phyloP scores from a whole-genome alignment of 1,284 basidiomycete species.

The Coniophora puteana region DNA sequence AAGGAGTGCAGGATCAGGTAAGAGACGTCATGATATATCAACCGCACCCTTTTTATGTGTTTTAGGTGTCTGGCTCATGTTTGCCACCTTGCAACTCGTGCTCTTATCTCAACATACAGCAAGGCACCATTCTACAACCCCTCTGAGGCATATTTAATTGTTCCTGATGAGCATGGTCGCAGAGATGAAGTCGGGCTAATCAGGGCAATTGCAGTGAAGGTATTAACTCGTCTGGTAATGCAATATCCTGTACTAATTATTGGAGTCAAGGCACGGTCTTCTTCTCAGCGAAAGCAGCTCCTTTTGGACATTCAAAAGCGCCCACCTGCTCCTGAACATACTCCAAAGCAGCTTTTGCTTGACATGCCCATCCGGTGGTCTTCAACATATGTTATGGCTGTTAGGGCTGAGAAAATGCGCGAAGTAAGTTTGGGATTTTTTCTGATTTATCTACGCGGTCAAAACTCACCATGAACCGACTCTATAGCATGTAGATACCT shows the following conservation, averaged over 20 bases:
- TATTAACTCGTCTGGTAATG: too few relatives aligned
- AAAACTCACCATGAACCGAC: neutral
- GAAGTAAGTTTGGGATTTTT: constrained; percentile 4
- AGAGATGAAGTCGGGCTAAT: constrained; percentile 18
- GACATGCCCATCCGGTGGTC: constrained; percentile 24
- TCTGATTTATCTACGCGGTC: too few relatives aligned
- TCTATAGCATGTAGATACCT: constrained; percentile 5
- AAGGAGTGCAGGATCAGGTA: constrained; percentile 3
- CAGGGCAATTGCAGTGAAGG: constrained; percentile 15
- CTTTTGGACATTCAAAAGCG: constrained; percentile 16
- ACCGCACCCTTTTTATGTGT: too few relatives aligned
- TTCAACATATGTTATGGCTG: constrained; percentile 18
- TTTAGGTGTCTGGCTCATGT: constrained; percentile 8
- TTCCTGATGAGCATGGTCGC: neutral
- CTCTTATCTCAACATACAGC: constrained; percentile 8
- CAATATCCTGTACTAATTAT: too few relatives aligned
- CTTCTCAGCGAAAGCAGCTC: constrained; percentile 16
- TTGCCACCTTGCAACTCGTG: constrained; percentile 3
- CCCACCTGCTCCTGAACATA: constrained; percentile 3
- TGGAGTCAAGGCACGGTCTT: constrained; percentile 18
- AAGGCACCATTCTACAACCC: constrained; percentile 9
- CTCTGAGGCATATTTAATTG: neutral
- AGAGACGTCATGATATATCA: neutral
- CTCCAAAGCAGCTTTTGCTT: constrained; percentile 13
- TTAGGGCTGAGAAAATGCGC: constrained; percentile 7